Percentiles rank a stretch among this genome's conserved stretches.
phyloP scores from a whole-genome alignment of 139 green algal species.

The Chlorella sp. region DNA sequence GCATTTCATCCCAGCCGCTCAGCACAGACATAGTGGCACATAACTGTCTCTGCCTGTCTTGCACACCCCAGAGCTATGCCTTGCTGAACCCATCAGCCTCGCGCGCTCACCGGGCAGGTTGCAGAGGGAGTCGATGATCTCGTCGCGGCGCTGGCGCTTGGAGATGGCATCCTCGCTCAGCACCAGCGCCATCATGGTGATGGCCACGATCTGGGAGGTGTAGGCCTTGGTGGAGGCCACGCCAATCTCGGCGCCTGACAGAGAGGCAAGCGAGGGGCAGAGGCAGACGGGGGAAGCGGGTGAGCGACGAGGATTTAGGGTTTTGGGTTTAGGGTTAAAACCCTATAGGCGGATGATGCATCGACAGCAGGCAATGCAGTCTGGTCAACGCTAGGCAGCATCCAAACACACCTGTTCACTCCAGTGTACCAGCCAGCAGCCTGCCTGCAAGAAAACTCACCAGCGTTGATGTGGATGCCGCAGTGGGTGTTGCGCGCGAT shows the following conservation, averaged over 20 bases:
- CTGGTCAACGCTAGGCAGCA: not conserved
- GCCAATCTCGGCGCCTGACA: slow-evolving; percentile 75
- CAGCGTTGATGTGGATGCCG: slow-evolving; percentile 83
- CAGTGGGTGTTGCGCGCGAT: slow-evolving; percentile 78
- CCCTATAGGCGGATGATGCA: too few relatives aligned
- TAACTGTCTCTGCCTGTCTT: not conserved
- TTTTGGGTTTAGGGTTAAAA: too few relatives aligned
- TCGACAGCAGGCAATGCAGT: not conserved
- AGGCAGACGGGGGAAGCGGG: not conserved
- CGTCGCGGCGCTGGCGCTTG: slow-evolving; percentile 52
- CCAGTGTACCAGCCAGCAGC: not conserved
- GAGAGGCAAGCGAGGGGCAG: not conserved
- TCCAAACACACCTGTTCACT: not conserved
- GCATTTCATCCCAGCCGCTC: not conserved
- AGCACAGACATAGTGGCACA: not conserved
- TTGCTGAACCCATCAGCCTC: not conserved
- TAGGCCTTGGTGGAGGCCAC: slow-evolving; percentile 81
- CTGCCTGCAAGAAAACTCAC: not conserved
- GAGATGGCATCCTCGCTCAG: slow-evolving; percentile 72
- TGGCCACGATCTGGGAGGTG: slow-evolving; percentile 71
- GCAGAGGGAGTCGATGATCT: slow-evolving; percentile 71
- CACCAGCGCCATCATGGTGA: slow-evolving; percentile 76
- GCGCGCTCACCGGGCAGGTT: slow-evolving; percentile 58
- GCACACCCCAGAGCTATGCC: not conserved
- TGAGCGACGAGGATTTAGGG: not conserved